These are phyloP conservation scores for Trichophyton mentagrophytes DNA, from an alignment of 2,329 filamentous ascomycete species.

Conservation along the genomic window DNA sequence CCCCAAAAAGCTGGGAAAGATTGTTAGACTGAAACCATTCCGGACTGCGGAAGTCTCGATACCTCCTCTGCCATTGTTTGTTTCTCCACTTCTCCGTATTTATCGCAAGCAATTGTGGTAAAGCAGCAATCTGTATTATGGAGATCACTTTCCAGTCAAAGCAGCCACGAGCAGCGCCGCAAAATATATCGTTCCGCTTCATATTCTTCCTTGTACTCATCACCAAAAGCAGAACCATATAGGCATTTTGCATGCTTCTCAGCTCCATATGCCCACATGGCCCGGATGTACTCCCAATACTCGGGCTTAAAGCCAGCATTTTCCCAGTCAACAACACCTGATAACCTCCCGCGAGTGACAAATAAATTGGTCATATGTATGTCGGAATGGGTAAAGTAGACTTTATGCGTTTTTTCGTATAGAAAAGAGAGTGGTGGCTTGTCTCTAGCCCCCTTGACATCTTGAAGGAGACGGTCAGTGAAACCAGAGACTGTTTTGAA, in stretches of 20 bases:
- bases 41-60: no score
- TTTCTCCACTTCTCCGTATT: no score
- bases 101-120: no score
- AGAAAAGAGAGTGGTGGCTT: constrained; percentile 7
- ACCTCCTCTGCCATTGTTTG: no score
- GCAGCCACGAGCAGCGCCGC: neutral
- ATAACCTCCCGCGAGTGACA: constrained; percentile 5
- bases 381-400: constrained; percentile 12
- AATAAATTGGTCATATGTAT: constrained; percentile 6
- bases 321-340: constrained; percentile 11
- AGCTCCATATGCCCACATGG: neutral
- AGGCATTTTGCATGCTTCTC: neutral
- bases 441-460: constrained; percentile 5
- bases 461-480: constrained; percentile 7
- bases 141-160: neutral
- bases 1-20: no score
- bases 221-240: constrained; percentile 7
- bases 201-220: constrained; percentile 9
- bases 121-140: no score
- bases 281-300: constrained; percentile 11
- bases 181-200: constrained; percentile 8
- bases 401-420: constrained; percentile 10
- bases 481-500: constrained; percentile 10
- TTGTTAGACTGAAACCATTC: no score
- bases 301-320: constrained; percentile 11